Base-by-base conservation (phyloP, 495 filamentous ascomycete genomes). In the Thozetella sp. region DNA sequence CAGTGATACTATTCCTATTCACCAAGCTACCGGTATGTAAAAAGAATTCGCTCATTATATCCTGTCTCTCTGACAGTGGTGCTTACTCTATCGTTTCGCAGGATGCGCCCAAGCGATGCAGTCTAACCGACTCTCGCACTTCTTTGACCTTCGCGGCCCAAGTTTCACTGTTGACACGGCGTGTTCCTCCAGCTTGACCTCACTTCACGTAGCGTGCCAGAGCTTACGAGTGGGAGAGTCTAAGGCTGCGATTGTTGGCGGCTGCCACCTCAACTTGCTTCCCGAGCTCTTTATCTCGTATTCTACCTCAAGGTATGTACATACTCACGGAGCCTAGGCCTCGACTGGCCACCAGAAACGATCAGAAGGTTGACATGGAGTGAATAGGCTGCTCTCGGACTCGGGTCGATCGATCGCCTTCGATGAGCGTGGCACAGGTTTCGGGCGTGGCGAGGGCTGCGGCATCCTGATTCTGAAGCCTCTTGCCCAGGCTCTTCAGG, bases 161-260 rank as follows among this genome's bases (percentile, higher is more conserved):
- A 79, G 89, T 57, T 90, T 91, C 67, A 93, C 88, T 25, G 82
- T 93, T 22, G 93, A 97, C 67, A 96, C 93, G 2, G 93, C 93
- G 22, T 96, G 93, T 68, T 96, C 92, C 1, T 93, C 90, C 15
- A 93, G 89, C 59, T 67, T 85, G 61, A 76, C 81, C 34, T 79
- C 80, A n/a, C 63, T 84, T 25, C 82, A 96, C 63, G 73, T 93
- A 45, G 93, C 93, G 52, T 95, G 93, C 68, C 93, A 92, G 63
- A 87, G 88, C 1, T 77, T 96, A n/a, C 88, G 90, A 74, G 75
- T 81, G 17, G 79, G 80, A 2, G 82, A 83, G 34, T 74, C 74
- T 0, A 66, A 60, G 26, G 68, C 65, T 19, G 84, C 85, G 2
- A 68, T 88, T 15, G 83, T 87, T 25, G 84, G 79, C n/a, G 84